Conservation (phyloP, 2,329 filamentous ascomycete genomes). For the Laburnicola sp. region DNA sequence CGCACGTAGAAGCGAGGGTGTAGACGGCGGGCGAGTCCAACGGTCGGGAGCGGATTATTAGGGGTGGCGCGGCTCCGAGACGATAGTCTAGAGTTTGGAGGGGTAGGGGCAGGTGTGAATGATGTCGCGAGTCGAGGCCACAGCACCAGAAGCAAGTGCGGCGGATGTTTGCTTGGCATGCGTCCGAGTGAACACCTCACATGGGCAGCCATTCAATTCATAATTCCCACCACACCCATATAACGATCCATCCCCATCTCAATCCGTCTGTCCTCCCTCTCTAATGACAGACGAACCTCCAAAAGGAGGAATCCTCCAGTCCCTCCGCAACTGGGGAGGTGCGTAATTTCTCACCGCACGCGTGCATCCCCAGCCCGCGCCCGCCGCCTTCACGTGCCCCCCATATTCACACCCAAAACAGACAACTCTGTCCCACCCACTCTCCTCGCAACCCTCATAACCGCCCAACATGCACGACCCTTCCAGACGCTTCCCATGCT, state of each 20-base stretch:
- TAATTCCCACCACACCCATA: not conserved
- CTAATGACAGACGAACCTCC: conserved; percentile 46
- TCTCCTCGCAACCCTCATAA: conserved; percentile 66
- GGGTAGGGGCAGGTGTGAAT: no score
- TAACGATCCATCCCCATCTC: not conserved
- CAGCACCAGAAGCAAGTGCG: no score
- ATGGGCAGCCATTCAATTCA: not conserved
- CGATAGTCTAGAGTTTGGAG: no score
- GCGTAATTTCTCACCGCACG: conserved; percentile 28
- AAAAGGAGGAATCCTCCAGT: conserved; percentile 48
- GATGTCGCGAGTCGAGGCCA: no score
- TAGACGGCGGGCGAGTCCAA: not conserved
- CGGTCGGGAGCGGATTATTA: not conserved
- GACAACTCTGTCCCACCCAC: conserved; percentile 67
- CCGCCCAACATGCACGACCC: conserved; percentile 67
- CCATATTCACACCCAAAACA: conserved; percentile 36
- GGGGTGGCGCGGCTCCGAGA: no score
- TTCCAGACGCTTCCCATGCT: conserved; percentile 68
- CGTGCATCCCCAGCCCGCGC: not conserved
- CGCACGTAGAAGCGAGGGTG: conserved; percentile 10
- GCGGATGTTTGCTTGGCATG: no score
- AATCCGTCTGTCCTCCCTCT: not conserved
- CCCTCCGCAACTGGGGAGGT: conserved; percentile 58
- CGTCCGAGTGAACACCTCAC: no score
- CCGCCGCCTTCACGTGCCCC: conserved; percentile 22